Base-by-base conservation (phyloP, 805 yeast species). In the Ogataea siamensis region DNA sequence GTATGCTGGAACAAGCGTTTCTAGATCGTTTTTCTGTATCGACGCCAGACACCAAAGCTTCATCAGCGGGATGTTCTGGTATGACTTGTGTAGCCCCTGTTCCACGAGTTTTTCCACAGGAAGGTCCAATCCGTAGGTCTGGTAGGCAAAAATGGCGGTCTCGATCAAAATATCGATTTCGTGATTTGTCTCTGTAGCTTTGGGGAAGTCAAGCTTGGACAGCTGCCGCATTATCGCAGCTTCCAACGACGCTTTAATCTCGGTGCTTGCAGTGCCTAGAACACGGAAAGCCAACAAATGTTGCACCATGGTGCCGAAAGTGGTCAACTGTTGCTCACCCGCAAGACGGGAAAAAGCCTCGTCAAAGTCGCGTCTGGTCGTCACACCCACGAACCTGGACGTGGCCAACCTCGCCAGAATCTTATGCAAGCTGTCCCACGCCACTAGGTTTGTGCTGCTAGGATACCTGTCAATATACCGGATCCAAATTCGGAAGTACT, bases 51-150 rank as follows among this genome's bases (percentile, higher is more conserved):
- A 43, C 62, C 62, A 46, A 40, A 55, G 49, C 60, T 66, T 40
- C 67, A 70, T 42, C 57, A 53, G 44, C 50, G 62, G 28, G 58
- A 54, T 28, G 66, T 60, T 71, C 48, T 74, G 80, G 40, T 73
- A 75, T 0, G 79, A 71, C 32, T 62, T 66, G 11, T 59, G 51
- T 34, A 72, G 58, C 1, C 72, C 67, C 4, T 46, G 37, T 8
- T 58, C 56, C 12, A 62, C 55, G 46, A 56, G 57, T 5, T 33
- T 42, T 8, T 46, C 43, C 53, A 63, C 51, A 2, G 57, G 45
- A 2, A 54, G 15, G 7, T 45, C 30, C 2, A 37, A 37, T 7
- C 34, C 39, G n/a, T 24, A 47, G 17, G 41, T 42, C 3, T 34
- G 38, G 12, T 39, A 29, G n/a, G 49, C 32, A 16, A 47, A 42